Percentiles rank a stretch among this genome's conserved stretches.
Evolutionary conservation across 352 stramenopile genomes (phyloP).

Genomic region (Globisporangium viniferum): DNA sequence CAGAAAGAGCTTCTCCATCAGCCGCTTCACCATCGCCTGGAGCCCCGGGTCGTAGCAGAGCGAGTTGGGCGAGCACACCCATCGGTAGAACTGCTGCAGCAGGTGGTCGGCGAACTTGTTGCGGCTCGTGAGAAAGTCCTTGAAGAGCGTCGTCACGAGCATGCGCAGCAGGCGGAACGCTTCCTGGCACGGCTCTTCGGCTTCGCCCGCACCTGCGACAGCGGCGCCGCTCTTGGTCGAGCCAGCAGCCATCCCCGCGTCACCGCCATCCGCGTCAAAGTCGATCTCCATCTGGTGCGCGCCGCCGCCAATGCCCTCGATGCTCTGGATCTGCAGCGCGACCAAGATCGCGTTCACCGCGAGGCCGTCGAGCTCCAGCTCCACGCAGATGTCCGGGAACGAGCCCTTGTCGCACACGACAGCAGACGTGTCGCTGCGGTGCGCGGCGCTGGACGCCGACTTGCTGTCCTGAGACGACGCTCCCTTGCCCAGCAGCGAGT

Average conservation of each 20-base stretch:
- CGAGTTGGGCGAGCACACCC: constrained; percentile 89
- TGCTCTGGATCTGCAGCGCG: constrained; percentile 64
- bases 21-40: constrained; percentile 89
- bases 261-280: constrained; percentile 41
- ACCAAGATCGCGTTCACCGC: constrained; percentile 78
- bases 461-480: constrained; percentile 17
- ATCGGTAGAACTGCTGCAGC: constrained; percentile 96
- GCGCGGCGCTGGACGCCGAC: constrained; percentile 16
- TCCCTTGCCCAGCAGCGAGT: constrained; percentile 32
- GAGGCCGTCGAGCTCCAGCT: constrained; percentile 70
- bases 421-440: constrained; percentile 43
- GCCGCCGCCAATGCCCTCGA: constrained; percentile 54
- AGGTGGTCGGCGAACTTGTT: constrained; percentile 94
- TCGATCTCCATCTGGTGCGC: constrained; percentile 64
- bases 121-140: constrained; percentile 89
- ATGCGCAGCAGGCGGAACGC: constrained; percentile 90
- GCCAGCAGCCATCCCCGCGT: background rate
- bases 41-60: constrained; percentile 94
- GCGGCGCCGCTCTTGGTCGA: constrained; percentile 3
- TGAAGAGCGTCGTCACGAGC: constrained; percentile 92
- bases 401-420: constrained; percentile 90
- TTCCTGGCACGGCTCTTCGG: constrained; percentile 90
- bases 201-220: constrained; percentile 37
- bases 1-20: constrained; percentile 95
- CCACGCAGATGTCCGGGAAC: constrained; percentile 83